A percentile compares a stretch with the other conserved stretches of the same genome.
Conservation (phyloP, 495 filamentous ascomycete species). For the Penicillium salamii region DNA sequence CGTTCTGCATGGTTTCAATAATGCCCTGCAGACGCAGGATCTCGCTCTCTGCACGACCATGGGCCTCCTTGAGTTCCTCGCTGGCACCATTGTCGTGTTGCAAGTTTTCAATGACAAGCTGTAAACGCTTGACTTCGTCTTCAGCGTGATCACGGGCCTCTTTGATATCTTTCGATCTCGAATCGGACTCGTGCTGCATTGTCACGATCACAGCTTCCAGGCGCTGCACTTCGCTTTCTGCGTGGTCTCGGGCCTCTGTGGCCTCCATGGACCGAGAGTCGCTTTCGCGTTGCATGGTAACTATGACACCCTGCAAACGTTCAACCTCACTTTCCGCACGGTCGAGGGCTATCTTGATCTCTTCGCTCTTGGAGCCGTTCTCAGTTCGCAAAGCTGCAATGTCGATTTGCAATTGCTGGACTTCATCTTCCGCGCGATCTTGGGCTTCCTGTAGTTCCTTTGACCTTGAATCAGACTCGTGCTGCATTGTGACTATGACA, state of each 20-base stretch:
- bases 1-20: constrained; percentile 11
- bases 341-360: not conserved
- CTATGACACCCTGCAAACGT: not conserved
- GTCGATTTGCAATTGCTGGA: constrained; percentile 11
- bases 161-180: constrained; percentile 4
- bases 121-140: not conserved
- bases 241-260: constrained; percentile 9
- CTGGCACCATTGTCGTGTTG: constrained; percentile 1
- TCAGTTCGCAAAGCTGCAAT: constrained; percentile 5
- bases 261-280: constrained; percentile 13
- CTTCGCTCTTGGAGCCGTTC: not conserved
- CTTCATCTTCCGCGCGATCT: not conserved
- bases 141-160: not conserved
- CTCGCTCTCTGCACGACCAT: constrained; percentile 11
- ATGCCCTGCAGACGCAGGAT: constrained; percentile 19
- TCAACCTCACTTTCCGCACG: constrained; percentile 2
- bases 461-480: constrained; percentile 4
- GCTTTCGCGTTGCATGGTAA: not conserved
- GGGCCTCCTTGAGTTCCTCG: constrained; percentile 15
- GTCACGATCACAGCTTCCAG: constrained; percentile 13
- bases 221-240: constrained; percentile 18
- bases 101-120: not conserved
- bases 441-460: not conserved
- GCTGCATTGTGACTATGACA: constrained; percentile 1
- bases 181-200: constrained; percentile 4